Conservation (phyloP, 257 asterid genomes). For the Solanum pennellii region DNA sequence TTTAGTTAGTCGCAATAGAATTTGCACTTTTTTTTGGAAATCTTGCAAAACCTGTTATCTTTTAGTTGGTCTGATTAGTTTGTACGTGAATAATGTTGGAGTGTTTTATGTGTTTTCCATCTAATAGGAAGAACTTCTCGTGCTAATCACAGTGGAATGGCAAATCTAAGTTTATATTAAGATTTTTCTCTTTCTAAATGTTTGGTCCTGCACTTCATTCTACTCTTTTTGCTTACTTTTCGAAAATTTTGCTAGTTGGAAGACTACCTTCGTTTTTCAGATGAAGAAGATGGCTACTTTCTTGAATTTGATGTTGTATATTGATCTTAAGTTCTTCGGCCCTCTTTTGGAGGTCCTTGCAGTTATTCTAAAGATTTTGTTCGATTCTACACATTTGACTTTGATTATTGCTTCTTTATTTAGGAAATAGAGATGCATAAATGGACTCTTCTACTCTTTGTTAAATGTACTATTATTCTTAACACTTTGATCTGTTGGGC, state of each 20-base stretch:
- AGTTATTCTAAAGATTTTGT: not conserved
- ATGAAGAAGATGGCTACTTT: not conserved
- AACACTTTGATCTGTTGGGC: not conserved
- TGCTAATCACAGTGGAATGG: not conserved
- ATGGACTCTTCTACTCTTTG: not conserved
- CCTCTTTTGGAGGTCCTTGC: not conserved
- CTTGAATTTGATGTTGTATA: not conserved
- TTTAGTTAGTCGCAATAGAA: not conserved
- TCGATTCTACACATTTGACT: not conserved
- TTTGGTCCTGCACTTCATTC: not conserved
- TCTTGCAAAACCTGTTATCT: not conserved
- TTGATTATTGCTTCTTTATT: not conserved
- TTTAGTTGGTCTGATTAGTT: not conserved
- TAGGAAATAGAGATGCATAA: not conserved
- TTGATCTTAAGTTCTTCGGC: not conserved
- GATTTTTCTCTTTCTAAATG: not conserved
- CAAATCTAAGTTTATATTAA: not conserved
- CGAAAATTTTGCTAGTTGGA: not conserved
- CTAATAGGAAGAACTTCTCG: not conserved
- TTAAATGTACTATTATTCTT: not conserved
- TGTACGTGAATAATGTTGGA: not conserved
- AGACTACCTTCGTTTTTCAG: not conserved
- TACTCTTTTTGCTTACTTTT: not conserved
- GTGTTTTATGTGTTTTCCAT: not conserved
- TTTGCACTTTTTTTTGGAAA: not conserved